These are phyloP conservation scores for Colletotrichum musicola DNA, from an alignment of 2,329 filamentous ascomycete genomes.

Conservation along the genomic window DNA sequence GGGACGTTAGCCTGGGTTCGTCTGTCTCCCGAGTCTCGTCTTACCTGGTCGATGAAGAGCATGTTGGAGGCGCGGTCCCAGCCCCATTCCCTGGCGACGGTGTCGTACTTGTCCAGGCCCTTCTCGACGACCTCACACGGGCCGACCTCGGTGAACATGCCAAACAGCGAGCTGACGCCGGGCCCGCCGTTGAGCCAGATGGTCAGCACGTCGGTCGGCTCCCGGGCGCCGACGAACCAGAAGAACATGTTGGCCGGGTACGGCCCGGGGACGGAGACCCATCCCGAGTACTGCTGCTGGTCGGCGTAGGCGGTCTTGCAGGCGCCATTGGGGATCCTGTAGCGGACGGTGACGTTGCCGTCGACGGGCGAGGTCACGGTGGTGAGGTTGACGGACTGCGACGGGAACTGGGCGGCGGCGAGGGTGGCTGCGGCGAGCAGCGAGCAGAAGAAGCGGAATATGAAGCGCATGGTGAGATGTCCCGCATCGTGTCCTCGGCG, in stretches of 20 bases:
- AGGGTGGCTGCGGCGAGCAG: constrained; percentile 34
- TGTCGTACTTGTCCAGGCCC: constrained; percentile 63
- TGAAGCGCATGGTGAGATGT: constrained; percentile 35
- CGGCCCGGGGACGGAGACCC: constrained; percentile 71
- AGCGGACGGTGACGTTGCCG: constrained; percentile 74
- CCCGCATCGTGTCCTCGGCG: constrained; percentile 37
- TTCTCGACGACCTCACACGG: constrained; percentile 64
- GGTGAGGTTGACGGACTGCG: constrained; percentile 56
- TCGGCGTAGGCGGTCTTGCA: constrained; percentile 74
- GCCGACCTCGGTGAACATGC: constrained; percentile 72
- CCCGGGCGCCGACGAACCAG: constrained; percentile 62
- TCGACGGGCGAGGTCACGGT: constrained; percentile 73
- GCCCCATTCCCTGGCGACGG: constrained; percentile 70
- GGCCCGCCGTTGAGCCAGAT: constrained; percentile 79
- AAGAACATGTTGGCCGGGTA: constrained; percentile 66
- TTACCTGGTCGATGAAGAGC: constrained; percentile 69
- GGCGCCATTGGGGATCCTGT: constrained; percentile 71
- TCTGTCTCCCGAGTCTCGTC: constrained; percentile 41
- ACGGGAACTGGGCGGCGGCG: constrained; percentile 35
- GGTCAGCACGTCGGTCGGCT: constrained; percentile 58
- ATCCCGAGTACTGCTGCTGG: constrained; percentile 79
- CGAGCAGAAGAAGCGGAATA: constrained; percentile 21
- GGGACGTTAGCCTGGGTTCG: constrained; percentile 44
- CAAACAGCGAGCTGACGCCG: constrained; percentile 73
- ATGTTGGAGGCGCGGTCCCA: constrained; percentile 71